Evolutionary conservation across 306 rosid species (phyloP).

Genomic region (Cotoneaster glaucophyllus): DNA sequence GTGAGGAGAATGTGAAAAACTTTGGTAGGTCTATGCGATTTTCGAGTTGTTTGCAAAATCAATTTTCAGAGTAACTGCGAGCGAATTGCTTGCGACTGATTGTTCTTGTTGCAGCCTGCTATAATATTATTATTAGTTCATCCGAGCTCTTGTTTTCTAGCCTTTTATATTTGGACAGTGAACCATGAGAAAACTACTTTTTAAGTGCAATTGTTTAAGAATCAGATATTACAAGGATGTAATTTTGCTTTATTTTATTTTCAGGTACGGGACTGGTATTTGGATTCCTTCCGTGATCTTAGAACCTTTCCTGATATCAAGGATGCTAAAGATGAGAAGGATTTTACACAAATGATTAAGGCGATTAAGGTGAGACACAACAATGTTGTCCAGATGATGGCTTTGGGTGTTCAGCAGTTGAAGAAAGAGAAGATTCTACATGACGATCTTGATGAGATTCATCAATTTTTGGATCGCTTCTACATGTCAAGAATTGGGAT

Average conservation of each 20-base stretch:
- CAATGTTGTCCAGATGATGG: constrained; percentile 96
- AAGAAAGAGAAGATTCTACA: constrained; percentile 53
- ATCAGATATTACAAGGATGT: not conserved
- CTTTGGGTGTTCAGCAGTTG: constrained; percentile 91
- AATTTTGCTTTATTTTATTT: not conserved
- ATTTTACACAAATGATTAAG: constrained; percentile 79
- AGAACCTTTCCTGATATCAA: constrained; percentile 76
- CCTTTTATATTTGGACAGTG: not conserved
- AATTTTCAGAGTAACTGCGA: not conserved
- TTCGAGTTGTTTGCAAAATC: not conserved
- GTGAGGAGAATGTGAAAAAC: not conserved
- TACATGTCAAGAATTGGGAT: constrained; percentile 98
- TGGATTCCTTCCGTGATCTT: constrained; percentile 89
- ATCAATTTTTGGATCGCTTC: constrained; percentile 87
- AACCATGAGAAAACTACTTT: not conserved
- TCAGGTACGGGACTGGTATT: constrained; percentile 95
- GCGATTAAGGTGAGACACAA: constrained; percentile 96
- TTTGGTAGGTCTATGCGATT: not conserved
- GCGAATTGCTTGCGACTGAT: not conserved
- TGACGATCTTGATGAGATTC: constrained; percentile 70
- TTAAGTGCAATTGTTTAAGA: not conserved
- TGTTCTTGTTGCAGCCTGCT: not conserved
- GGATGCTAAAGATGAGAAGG: constrained; percentile 53
- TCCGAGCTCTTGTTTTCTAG: not conserved
- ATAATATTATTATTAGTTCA: not conserved